A percentile compares a stretch with the other conserved stretches of the same genome.
Evolutionary conservation across 225 moss, liverwort and hornwort species (phyloP).

Genomic region (Ulota crispa): DNA sequence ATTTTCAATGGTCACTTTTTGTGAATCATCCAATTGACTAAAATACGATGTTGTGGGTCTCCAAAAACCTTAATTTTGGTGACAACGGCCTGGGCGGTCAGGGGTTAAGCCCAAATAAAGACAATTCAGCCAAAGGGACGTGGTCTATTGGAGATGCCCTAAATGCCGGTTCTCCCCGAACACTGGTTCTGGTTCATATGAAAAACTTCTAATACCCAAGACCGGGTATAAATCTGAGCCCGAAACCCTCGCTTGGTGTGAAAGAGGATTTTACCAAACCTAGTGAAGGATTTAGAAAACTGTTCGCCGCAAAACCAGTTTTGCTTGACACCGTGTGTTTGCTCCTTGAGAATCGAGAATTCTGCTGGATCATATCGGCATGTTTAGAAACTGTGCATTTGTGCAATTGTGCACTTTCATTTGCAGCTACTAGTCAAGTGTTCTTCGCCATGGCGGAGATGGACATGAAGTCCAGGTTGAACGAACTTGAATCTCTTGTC

Average conservation of each 20-base stretch:
- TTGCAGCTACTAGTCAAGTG: background rate
- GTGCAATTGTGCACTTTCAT: background rate
- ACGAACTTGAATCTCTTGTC: conserved; percentile 32
- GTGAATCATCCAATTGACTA: too few species aligned
- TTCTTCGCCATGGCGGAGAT: conserved; percentile 18
- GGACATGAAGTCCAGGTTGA: conserved; percentile 15
- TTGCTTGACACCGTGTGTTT: background rate
- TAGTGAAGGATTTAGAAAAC: background rate
- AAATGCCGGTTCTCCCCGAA: too few species aligned
- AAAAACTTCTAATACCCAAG: too few species aligned
- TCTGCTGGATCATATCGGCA: background rate
- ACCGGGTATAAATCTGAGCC: background rate
- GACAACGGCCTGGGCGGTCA: too few species aligned
- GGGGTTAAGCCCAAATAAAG: too few species aligned
- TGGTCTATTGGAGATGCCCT: too few species aligned
- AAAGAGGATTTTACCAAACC: background rate
- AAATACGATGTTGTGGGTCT: too few species aligned
- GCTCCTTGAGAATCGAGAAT: background rate
- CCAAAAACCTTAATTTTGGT: too few species aligned
- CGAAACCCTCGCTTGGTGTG: background rate
- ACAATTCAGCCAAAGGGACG: too few species aligned
- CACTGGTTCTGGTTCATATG: too few species aligned
- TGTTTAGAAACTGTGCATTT: background rate
- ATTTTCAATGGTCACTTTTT: too few species aligned
- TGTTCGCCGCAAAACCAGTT: too few species aligned